Evolutionary conservation across 148 eudicot genomes (phyloP), one percentile per base, ranked within the genome.

Genomic region (Pharnaceum exiguum): DNA sequence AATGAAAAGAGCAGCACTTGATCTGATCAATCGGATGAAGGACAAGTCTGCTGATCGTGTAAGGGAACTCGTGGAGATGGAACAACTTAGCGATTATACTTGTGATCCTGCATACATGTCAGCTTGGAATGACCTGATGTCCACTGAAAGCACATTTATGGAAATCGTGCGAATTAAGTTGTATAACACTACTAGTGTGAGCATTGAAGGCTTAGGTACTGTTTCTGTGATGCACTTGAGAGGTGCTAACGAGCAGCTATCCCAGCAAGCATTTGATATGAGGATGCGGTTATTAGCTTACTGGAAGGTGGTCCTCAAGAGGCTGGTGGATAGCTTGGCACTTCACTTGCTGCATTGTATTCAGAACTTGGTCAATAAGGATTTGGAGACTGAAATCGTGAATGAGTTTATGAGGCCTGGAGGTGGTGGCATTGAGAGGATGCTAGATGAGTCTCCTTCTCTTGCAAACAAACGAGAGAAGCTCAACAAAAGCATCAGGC

Each of bases 401-500:
- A 28, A 45, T 15, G 79, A 82, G 51, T 5, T 77, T n/a, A 62
- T 82, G 70, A 73, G 69, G 2, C 56, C 71, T 0, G 18, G 42
- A 10, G 81, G 79, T 24, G 75, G 72, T 16, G 79, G 72, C 2
- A 51, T 77, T 10, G 75, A 79, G 51, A 61, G 72, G 63, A 47
- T 79, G 81, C 66, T 85, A 10, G 79, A 79, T 15, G 88, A 82
- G 53, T 52, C 76, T 0, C 85, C 83, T 0, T 31, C 71, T 0
- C 51, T 73, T 46, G 74, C 83, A 0, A 61, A 17, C 0, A 82
- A 80, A 42, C 40, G 86, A 2, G 71, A 59, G 22, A 75, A 63
- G 68, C 68, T 85, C 18, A 75, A 50, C n/a, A 72, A 42, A n/a
- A 79, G 93, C 49, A 65, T 85, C 9, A 47, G 54, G 52, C 17